Percentiles rank a stretch among this genome's conserved stretches.
These are phyloP conservation scores for Pseudogymnoascus sp. DNA, from an alignment of 2,329 filamentous ascomycete genomes.

Conservation along the genomic window DNA sequence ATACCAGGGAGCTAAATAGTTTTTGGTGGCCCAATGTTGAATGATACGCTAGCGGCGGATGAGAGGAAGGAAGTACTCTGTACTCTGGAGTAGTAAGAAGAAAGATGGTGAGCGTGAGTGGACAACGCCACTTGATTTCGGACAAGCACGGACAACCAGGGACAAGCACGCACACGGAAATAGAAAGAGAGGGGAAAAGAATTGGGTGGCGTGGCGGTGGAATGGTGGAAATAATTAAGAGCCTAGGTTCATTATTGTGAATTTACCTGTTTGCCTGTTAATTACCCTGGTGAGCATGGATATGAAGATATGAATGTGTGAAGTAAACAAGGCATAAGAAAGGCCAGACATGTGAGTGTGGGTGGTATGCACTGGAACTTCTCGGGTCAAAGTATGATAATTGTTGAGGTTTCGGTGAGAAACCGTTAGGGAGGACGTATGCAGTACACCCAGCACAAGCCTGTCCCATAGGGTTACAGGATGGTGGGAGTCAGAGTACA, in stretches of 20 bases:
- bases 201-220: neutral
- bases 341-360: neutral
- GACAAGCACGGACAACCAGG: neutral
- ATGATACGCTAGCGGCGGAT: slow-evolving; percentile 6
- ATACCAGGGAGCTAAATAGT: slow-evolving; percentile 6
- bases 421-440: neutral
- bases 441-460: neutral
- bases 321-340: neutral
- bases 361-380: neutral
- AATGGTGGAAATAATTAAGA: neutral
- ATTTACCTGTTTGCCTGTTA: neutral
- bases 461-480: neutral
- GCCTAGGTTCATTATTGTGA: slow-evolving; percentile 1
- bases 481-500: neutral
- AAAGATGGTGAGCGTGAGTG: neutral
- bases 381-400: neutral
- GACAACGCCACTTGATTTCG: neutral
- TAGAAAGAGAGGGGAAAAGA: neutral
- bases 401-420: slow-evolving; percentile 8
- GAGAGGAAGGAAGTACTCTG: slow-evolving; percentile 2
- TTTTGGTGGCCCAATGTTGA: slow-evolving; percentile 5
- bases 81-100: neutral
- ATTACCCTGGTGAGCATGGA: neutral
- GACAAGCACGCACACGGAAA: neutral
- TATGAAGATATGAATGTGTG: neutral